Evolutionary conservation across 2,329 filamentous ascomycete genomes (phyloP), one percentile per base, ranked within the genome.

Genomic region (Cladophialophora exuberans): DNA sequence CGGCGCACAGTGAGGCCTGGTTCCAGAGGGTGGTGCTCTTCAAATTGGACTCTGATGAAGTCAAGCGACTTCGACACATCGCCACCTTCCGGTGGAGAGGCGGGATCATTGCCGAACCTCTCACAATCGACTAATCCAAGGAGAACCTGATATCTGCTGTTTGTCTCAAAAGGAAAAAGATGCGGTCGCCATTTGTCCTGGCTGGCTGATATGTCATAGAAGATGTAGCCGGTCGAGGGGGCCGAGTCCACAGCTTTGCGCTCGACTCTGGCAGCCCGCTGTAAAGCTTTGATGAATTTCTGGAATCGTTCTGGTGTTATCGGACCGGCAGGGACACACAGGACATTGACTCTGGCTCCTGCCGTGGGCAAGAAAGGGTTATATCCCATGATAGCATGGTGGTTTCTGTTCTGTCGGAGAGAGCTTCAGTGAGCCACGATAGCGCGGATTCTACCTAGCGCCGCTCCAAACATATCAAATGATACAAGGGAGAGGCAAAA

Each of bases 281-380:
- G 86, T 58, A 99, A 79, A 66, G 90, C 83, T 60, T 87, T 82
- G 62, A 93, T 82, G 70, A 96, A 96, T 62, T 81, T 79, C 64
- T 85, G 74, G 72, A 97, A 97, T 56, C 89, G 84, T 49, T 88
- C 86, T 58, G 86, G 84, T 70, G 86, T 92, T 71, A 97, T 94
- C 69, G 84, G 87, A 49, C 93, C 93, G 63, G 96, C 80, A 51
- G 94, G 94, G 59, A 97, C 79, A 56, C 96, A 83, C 65, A 97
- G 83, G 60, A 88, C 90, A 77, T 89, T 89, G 69, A 97, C 85
- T 81, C 89, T 88, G 76, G 91, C 93, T 70, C 91, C 91, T 73
- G 92, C 89, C 77, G 92, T 85, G 73, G 93, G 91, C 72, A 92
- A 88, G 72, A 96, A 84, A 73, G 89, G 86, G 79, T 97, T 93